Base-by-base conservation (phyloP, 495 filamentous ascomycete genomes). In the Podospora comata region DNA sequence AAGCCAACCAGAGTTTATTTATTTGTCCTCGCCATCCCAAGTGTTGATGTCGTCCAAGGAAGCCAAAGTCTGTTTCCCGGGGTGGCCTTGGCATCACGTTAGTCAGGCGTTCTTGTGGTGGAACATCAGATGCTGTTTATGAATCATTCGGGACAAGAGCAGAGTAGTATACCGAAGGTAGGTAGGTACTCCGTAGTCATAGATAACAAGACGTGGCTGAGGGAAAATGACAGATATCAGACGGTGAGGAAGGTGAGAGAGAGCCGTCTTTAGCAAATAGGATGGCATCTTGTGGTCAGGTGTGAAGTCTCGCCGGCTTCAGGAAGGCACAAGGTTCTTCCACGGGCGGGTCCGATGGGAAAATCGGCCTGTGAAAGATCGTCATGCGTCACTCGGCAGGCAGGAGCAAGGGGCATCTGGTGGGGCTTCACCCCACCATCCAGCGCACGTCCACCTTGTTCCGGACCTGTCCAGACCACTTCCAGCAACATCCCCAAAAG, bases 381-480 rank as follows among this genome's bases (percentile, higher is more conserved):
- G 61, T 63, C 61, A 63, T 63, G 61, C 61, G 61, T 63, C 61
- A 63, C 61, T 63, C 32, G 27, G 39, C 39, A 48, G 39, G 39
- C 39, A 48, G 39, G 9, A 7, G 18, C 61, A 44, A 27, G 61
- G 61, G 27, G 34, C 18, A 4, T 63, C 48, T 13, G 32, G n/a
- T 19, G 28, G 61, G 61, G 15, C 39, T 48, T 48, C 32, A 63
- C 61, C 61, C 61, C 61, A 63, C 61, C 32, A 63, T 32, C 30
- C 30, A 32, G 30, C n/a, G 23, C 39, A 48, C 39, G 39, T 48
- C 39, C 39, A 58, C 4, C 55, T 18, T 58, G 55, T 58, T 58
- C 55, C 55, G 55, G 55, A 58, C 55, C 55, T 23, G 20, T 48
- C 39, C 39, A 48, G 39, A 48, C 39, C 39, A 48, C 39, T 48